Evolutionary conservation across 495 filamentous ascomycete genomes (phyloP), one percentile per base, ranked within the genome.

Genomic region (Penicillium paxilli): DNA sequence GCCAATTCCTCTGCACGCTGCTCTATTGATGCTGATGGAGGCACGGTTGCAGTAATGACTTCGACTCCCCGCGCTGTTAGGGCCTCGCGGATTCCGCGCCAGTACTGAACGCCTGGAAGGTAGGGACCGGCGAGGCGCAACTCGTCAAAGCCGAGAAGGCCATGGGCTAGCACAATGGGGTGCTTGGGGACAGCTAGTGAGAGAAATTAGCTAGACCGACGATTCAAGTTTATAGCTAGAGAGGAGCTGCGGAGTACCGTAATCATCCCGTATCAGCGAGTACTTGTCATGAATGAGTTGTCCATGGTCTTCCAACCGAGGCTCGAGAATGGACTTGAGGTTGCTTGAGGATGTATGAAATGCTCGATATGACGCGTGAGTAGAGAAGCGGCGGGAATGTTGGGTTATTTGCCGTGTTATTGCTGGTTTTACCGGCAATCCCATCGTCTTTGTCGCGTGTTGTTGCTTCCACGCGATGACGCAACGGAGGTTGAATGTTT

Each of bases 141-240:
- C 67, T 96, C 87, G 52, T 91, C 86, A 69, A 98, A 98, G 30
- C 93, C 93, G 32, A 98, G 74, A 25, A 98, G 79, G 35, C 93
- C 93, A 74, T 98, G 93, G 7, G 92, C 91, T 6, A 96, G 85
- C 35, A 94, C 85, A 30, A 95, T 81, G 10, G 88, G 88, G 59
- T 92, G 61, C 65, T 86, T 85, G 12, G 87, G 84, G 2, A 80
- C 75, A 59, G 74, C 83, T 87, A 11, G 8, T 32, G 40, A 20
- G 2, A 12, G 14, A 20, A 50, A 16, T n/a, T 19, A 16, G 21
- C 12, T n/a, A 26, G 26, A 28, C n/a, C 40, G 2, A 1, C 0
- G 1, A 1, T 46, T 30, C 10, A 9, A n/a, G n/a, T n/a, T n/a
- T n/a, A n/a, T n/a, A n/a, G n/a, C n/a, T n/a, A n/a, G n/a, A n/a